Conservation (phyloP, 73 alveolate species). For the Paramecium biaurelia region DNA sequence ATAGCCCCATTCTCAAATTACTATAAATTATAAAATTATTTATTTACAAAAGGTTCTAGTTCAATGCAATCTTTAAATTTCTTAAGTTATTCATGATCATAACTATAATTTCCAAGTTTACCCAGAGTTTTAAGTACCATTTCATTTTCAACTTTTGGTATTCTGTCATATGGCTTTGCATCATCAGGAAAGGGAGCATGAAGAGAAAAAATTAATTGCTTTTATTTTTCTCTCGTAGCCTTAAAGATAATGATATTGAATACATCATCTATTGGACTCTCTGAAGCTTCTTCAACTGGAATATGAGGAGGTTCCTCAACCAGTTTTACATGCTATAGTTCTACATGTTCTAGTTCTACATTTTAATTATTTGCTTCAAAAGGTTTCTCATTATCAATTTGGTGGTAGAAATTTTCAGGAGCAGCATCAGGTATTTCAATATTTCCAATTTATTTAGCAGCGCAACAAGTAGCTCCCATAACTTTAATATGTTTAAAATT, state of each 20-base stretch:
- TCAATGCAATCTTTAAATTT: neutral
- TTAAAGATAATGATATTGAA: neutral
- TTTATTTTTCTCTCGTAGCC: neutral
- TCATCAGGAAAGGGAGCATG: constrained; percentile 56
- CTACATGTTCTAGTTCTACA: neutral
- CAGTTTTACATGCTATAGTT: neutral
- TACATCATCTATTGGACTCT: neutral
- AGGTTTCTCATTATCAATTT: neutral
- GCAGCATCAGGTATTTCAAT: neutral
- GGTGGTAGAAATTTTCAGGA: neutral
- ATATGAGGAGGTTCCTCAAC: neutral
- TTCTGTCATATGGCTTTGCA: constrained; percentile 36
- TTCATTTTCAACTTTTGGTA: constrained; percentile 37
- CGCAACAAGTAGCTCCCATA: constrained; percentile 32
- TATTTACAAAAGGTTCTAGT: constrained; percentile 39
- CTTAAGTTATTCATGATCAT: neutral
- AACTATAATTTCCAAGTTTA: constrained; percentile 28
- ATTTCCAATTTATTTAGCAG: neutral
- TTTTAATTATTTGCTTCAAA: neutral
- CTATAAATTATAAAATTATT: neutral
- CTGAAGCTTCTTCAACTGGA: neutral
- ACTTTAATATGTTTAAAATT: neutral
- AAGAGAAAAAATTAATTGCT: neutral
- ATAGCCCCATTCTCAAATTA: constrained; percentile 62
- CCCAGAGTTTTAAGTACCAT: constrained; percentile 39